These are phyloP conservation scores for Choricystis sp. DNA, from an alignment of 139 green algal genomes.

Conservation along the genomic window DNA sequence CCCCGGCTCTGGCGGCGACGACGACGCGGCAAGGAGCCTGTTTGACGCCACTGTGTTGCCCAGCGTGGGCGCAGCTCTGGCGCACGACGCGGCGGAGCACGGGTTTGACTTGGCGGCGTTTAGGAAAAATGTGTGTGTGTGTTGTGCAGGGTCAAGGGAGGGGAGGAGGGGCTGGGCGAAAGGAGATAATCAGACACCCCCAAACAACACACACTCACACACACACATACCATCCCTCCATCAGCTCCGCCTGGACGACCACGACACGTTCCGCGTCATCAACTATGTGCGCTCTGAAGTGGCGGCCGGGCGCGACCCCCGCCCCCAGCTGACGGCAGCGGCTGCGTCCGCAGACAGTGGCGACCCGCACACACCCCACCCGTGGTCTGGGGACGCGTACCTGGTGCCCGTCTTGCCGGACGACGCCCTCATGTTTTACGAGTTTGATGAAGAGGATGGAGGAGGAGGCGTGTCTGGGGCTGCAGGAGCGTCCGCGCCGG, in stretches of 20 bases:
- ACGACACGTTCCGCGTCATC: conserved; percentile 55
- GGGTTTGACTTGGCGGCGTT: conserved; percentile 24
- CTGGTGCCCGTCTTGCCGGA: conserved; percentile 42
- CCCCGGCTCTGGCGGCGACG: conserved; percentile 10
- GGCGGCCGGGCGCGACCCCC: conserved; percentile 26
- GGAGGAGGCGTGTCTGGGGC: neutral
- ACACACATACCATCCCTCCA: no score
- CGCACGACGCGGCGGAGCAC: conserved; percentile 29
- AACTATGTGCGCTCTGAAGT: conserved; percentile 59
- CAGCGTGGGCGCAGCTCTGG: conserved; percentile 36
- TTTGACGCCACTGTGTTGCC: conserved; percentile 30
- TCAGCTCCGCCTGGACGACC: conserved; percentile 39
- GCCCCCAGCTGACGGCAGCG: conserved; percentile 9
- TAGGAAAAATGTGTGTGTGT: conserved; percentile 1
- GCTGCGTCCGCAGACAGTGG: neutral
- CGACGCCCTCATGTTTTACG: conserved; percentile 60
- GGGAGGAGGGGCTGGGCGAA: no score
- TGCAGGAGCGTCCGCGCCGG: neutral
- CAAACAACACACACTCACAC: no score
- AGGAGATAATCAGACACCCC: no score
- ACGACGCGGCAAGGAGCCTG: conserved; percentile 35
- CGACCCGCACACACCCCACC: no score
- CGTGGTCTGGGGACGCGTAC: conserved; percentile 42
- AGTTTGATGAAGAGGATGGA: conserved; percentile 35
- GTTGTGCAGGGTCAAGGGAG: neutral